Percentiles rank a stretch among this genome's conserved stretches.
phyloP scores from a whole-genome alignment of 805 yeast genomes.

The Pichia occidentalis region DNA sequence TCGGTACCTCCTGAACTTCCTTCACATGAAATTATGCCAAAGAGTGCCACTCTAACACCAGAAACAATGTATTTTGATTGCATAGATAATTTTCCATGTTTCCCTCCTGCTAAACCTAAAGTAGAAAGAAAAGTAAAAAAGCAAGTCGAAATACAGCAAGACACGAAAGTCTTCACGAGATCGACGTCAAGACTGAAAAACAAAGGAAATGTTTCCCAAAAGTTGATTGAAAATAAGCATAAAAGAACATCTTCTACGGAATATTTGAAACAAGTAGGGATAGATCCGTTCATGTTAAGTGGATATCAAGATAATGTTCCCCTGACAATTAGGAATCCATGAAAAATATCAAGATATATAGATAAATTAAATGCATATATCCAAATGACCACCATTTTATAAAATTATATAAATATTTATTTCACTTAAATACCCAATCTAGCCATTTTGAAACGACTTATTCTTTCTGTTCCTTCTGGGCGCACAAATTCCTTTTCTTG shows the following conservation, averaged over 20 bases:
- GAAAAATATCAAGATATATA: neutral
- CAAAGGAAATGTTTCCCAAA: neutral
- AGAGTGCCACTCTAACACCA: neutral
- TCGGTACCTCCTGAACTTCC: constrained; percentile 9
- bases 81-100: constrained; percentile 1
- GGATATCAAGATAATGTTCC: constrained; percentile 24
- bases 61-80: constrained; percentile 6
- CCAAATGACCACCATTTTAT: neutral
- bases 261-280: constrained; percentile 20
- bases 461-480: constrained; percentile 46
- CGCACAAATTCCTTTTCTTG: constrained; percentile 59
- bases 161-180: neutral
- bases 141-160: too few species aligned
- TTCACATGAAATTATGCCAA: constrained; percentile 1
- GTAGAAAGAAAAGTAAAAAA: neutral
- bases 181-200: neutral
- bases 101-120: neutral
- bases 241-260: constrained; percentile 19
- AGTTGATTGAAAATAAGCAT: constrained; percentile 6
- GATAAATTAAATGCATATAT: neutral
- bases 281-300: constrained; percentile 26
- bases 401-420: neutral
- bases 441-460: constrained; percentile 67
- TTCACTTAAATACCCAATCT: constrained; percentile 20
- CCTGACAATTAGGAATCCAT: constrained; percentile 19